phyloP scores from a whole-genome alignment of 495 filamentous ascomycete species.

The Diplogelasinospora grovesii region DNA sequence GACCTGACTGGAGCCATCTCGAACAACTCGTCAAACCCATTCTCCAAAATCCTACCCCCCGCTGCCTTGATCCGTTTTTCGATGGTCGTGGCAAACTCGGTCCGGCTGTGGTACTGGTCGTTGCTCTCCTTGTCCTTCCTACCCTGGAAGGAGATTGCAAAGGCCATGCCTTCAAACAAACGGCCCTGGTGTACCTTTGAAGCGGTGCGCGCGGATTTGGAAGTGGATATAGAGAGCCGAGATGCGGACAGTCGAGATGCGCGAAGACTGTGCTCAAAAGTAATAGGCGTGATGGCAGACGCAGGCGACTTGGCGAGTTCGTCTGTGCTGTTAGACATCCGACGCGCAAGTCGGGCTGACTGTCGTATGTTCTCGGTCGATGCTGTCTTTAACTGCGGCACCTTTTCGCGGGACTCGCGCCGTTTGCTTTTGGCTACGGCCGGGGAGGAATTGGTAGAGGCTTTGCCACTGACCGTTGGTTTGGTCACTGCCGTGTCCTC shows the following conservation, averaged over 20 bases:
- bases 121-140: constrained; percentile 45
- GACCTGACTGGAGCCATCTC: constrained; percentile 36
- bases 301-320: constrained; percentile 31
- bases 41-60: constrained; percentile 65
- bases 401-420: constrained; percentile 15
- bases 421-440: constrained; percentile 19
- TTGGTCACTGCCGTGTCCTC: constrained; percentile 10
- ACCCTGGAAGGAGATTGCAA: constrained; percentile 63
- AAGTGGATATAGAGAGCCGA: constrained; percentile 8
- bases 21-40: constrained; percentile 84
- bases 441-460: constrained; percentile 24
- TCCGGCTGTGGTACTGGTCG: constrained; percentile 43
- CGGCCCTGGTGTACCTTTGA: constrained; percentile 6
- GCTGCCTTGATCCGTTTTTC: constrained; percentile 45
- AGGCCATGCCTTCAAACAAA: constrained; percentile 71
- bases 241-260: constrained; percentile 14
- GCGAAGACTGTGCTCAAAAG: constrained; percentile 27
- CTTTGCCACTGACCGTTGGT: not conserved
- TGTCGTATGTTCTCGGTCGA: constrained; percentile 20
- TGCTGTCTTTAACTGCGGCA: constrained; percentile 17
- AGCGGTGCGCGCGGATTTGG: constrained; percentile 4
- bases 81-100: constrained; percentile 31
- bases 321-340: constrained; percentile 31
- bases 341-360: constrained; percentile 16
- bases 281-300: constrained; percentile 13